Base-by-base conservation (phyloP, 306 rosid genomes). In the Cicer chorassanicum region DNA sequence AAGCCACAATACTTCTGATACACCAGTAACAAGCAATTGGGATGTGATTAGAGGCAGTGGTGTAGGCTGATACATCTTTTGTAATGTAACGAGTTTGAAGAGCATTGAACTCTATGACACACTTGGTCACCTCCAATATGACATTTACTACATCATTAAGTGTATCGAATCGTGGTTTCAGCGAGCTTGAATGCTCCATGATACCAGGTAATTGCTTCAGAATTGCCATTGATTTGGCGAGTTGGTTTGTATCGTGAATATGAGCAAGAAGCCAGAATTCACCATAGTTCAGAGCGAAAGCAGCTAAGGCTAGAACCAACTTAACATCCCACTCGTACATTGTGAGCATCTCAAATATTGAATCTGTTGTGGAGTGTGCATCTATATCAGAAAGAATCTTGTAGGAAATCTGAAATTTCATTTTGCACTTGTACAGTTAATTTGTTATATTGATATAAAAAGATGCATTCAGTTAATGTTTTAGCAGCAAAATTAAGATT, bases 211-310 rank as follows among this genome's bases (percentile, higher is more conserved):
- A 72, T 64, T 83, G 87, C 75, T 64, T 86, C 48, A 86, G 79
- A 51, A 78, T 79, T 50, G 84, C 87, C 87, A 86, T 75, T 57
- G 90, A 76, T 81, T 81, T 83, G 41, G 86, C 87, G 34, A 84
- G 87, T 24, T 69, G 78, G 70, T 86, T 78, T 39, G 84, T 65
- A 1, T 80, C 57, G 54, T 86, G 78, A 68, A 81, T 79, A 56
- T 86, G 75, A 2, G 87, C 86, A 11, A 86, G 90, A 14, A 84
- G 82, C 86, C 84, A 83, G 67, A 84, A 86, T 64, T 84, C 86
- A 9, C 88, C 90, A 2, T 78, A 86, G 42, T 41, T 63, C 8
- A 81, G 45, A 48, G 87, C 81, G 72, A 84, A 84, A 55, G 86
- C 84, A 2, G 87, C 87, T 34, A 86, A 39, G 66, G 86, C n/a